Base-by-base conservation (phyloP, 129 eudicot genomes). In the Centaurea solstitialis region DNA sequence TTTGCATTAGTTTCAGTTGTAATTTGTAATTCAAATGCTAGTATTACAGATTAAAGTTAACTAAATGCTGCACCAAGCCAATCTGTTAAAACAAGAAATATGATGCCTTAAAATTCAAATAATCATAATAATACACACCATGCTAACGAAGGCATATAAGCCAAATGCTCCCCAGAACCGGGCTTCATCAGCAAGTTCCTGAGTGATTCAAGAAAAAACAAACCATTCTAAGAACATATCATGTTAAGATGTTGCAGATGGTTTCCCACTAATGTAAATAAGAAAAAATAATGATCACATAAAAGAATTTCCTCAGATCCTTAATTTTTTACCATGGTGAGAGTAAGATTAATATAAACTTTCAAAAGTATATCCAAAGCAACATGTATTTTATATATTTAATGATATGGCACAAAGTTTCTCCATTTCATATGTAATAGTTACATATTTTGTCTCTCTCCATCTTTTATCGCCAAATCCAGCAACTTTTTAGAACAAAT, bases 91-190 rank as follows among this genome's bases (percentile, higher is more conserved):
- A 23, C 68, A 76, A 18, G 6, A 45, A 69, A 73, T 20, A 43
- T 17, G 2, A 45, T 64, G 68, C 28, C 39, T 23, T 23, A 73
- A 21, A 67, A 9, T 35, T 67, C 69, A 68, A 38, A 73, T 62
- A 65, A 64, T 13, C 28, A 62, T 24, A 57, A 12, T 18, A 80
- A 75, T 64, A 87, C 97, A 78, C 79, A 96, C 99, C 98, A 89
- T 41, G 28, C 95, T 91, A 61, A 91, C 72, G 76, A 88, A 74
- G 69, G 95, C 78, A 80, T 96, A 93, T 70, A 89, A 88, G 59
- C 99, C 99, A 91, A 91, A 96, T 79, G 93, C 98, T 82, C 99
- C 99, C 98, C 97, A 96, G 82, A 91, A 96, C 80, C 95, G 84
- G 37, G 95, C 92, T 85, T 91, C 97, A 77, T 83, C 91, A 45